Evolutionary conservation across 306 rosid genomes (phyloP), one percentile per base, ranked within the genome.

Genomic region (Dalbergia oliveri): DNA sequence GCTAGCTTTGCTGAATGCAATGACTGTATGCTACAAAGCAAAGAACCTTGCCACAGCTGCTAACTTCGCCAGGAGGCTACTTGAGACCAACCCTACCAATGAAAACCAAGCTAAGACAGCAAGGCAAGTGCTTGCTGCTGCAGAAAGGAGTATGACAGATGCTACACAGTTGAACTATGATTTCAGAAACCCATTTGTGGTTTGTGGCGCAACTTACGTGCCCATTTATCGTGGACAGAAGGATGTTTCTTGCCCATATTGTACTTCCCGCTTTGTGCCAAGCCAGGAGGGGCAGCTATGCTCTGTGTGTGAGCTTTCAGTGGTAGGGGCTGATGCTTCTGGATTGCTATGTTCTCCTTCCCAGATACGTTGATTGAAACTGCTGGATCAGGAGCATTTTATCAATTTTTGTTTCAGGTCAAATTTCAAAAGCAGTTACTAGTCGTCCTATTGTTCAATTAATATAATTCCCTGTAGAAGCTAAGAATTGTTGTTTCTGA

Each of bases 151-250:
- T 81, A 87, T 91, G 97, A 88, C 92, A 6, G 97, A 94, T 83
- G 82, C 84, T 56, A 72, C 88, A 35, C 78, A 87, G 80, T 88
- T 94, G 86, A 92, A 91, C 82, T 94, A 94, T 47, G 98, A 92
- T 81, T 94, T 92, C 54, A 82, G 98, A 69, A 94, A 94, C 81
- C 98, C 98, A 23, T 94, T 94, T 86, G 97, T 94, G 75, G 69
- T 75, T 78, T 94, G 98, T 66, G 98, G 98, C 4, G 92, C 94
- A 26, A 94, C 98, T 33, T 91, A 92, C 58, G 90, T 91, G 64
- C 98, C 97, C 8, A 92, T 94, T 69, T 94, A 94, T 72, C 89
- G 97, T 31, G 98, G 97, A 64, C 97, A 94, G 84, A 94, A 88
- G 85, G 98, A 94, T 59, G 88, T 82, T 6, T 86, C 92, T 61